Evolutionary conservation across 305 asterid species (phyloP).

Genomic region (Fraxinus albicans): DNA sequence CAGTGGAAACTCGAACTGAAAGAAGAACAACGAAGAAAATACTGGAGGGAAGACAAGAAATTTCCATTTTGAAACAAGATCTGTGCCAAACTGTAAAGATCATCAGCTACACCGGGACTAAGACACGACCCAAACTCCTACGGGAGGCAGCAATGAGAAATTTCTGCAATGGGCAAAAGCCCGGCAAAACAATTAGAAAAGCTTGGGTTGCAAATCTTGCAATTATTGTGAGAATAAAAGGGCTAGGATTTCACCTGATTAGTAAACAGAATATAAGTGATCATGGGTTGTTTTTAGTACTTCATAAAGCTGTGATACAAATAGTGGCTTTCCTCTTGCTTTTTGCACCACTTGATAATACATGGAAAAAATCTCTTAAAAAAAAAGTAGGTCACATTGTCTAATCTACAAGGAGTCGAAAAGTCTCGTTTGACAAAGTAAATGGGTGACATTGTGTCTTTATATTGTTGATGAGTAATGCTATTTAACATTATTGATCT

Average conservation of each 20-base stretch:
- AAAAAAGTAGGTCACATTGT: neutral
- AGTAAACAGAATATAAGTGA: neutral
- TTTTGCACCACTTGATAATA: neutral
- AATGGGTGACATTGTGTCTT: too few relatives aligned
- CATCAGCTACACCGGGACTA: neutral
- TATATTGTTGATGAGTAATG: too few relatives aligned
- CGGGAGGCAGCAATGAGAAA: neutral
- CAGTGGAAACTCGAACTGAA: conserved; percentile 24
- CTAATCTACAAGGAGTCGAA: neutral
- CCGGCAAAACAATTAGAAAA: neutral
- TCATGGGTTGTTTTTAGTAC: neutral
- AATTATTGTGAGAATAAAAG: neutral
- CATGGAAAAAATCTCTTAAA: neutral
- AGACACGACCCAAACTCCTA: neutral
- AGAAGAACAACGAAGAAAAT: conserved; percentile 29
- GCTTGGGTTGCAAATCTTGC: neutral
- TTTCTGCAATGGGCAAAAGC: neutral
- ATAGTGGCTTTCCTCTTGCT: neutral
- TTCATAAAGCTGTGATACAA: neutral
- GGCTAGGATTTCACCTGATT: neutral
- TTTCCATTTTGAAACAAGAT: conserved; percentile 17
- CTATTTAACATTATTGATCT: too few relatives aligned
- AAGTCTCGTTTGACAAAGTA: neutral
- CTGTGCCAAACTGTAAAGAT: neutral
- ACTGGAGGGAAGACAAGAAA: conserved; percentile 11